Evolutionary conservation across 129 eudicot genomes (phyloP), one percentile per base, ranked within the genome.

Genomic region (Escallonia herrerae): DNA sequence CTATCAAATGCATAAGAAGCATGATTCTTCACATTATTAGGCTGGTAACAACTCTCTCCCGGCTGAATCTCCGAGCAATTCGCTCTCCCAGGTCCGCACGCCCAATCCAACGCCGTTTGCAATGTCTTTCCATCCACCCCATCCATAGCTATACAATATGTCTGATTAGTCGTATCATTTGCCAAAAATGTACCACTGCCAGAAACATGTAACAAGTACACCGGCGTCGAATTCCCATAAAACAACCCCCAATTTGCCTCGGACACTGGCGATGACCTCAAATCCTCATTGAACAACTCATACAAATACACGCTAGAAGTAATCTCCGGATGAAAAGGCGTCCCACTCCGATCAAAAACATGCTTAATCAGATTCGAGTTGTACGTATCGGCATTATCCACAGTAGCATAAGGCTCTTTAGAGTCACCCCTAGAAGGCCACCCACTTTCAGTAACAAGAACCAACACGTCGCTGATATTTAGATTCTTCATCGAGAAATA

Each of bases 401-500:
- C n/a, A 3, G 96, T 93, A 40, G 99, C 99, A 65, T 89, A 83
- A 8, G 99, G 95, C 78, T 89, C 99, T 72, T 88, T 93, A 2
- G 91, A 75, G 60, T 88, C 99, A 33, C 99, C 99, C 66, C 73
- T 88, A 3, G 99, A 93, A 72, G 99, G 99, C 99, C 99, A 89
- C 13, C 99, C 96, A 3, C 96, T 83, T 81, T 88, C 99, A 3
- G 81, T 83, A 58, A 93, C 95, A 46, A 93, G 95, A 60, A 93
- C 82, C 6, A 74, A 7, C 41, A 93, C 91, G 70, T 93, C 99
- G 8, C 86, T 77, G 43, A 89, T 56, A 67, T 93, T 93, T 45
- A 93, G 81, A 72, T 93, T 88, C 69, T 76, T 88, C 95, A 93
- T 83, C 1, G 96, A 93, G 56, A 85, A 81, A 63, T 93, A 93